Evolutionary conservation across 2,329 filamentous ascomycete genomes (phyloP).

Genomic region (Alternaria sp.): DNA sequence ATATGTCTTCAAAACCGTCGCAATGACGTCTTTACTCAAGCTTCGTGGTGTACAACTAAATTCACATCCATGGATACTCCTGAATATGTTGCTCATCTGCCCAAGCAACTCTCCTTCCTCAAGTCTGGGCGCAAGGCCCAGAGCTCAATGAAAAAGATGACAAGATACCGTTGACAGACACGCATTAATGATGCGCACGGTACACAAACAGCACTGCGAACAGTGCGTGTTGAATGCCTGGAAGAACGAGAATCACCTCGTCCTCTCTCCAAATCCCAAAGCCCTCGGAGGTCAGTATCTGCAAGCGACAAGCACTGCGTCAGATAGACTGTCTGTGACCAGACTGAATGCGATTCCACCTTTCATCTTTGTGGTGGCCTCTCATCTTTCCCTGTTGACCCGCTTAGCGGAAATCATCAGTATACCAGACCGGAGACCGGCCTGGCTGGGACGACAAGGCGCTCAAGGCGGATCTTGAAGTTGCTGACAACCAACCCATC

Average conservation of each 20-base stretch:
- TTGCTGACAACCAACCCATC: not conserved
- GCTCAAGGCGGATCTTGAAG: not conserved
- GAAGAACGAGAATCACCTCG: not conserved
- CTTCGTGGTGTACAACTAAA: not conserved
- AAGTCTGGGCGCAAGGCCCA: not conserved
- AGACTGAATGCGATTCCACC: not conserved
- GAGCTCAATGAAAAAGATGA: not conserved
- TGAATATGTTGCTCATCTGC: not conserved
- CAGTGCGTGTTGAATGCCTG: not conserved
- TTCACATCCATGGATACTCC: no score
- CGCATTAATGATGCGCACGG: not conserved
- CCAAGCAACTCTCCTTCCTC: not conserved
- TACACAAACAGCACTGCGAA: not conserved
- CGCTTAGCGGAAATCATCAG: not conserved
- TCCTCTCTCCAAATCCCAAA: not conserved
- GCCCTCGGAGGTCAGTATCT: not conserved
- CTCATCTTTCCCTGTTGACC: not conserved
- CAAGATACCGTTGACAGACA: not conserved
- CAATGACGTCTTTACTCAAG: fast-evolving
- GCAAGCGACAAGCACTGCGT: not conserved
- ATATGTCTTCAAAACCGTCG: not conserved
- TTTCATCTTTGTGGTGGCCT: not conserved
- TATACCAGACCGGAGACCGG: not conserved
- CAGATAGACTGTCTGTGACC: not conserved
- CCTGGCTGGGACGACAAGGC: not conserved